Conservation (phyloP, 208 protist genomes). For the Porcisia hertigi region DNA sequence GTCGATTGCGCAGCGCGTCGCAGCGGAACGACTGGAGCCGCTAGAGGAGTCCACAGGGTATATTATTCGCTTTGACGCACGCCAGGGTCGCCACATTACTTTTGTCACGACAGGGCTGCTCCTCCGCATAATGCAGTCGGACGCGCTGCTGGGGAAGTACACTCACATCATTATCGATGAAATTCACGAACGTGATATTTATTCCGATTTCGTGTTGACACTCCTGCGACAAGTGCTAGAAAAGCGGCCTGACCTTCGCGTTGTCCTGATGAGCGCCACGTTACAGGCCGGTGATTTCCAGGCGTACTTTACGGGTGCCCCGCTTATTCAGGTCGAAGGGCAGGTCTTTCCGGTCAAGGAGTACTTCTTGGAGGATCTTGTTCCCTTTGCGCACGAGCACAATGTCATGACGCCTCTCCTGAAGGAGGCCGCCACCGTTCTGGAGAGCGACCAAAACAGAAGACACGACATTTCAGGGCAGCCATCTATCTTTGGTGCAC, state of each 20-base stretch:
- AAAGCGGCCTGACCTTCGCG: constrained; percentile 92
- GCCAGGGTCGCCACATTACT: constrained; percentile 93
- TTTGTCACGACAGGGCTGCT: constrained; percentile 99
- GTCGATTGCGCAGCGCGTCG: constrained; percentile 98
- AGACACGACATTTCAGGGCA: constrained; percentile 6
- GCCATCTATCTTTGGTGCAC: constrained; percentile 4
- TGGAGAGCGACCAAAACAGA: background rate
- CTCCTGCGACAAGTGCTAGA: constrained; percentile 92
- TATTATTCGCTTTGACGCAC: constrained; percentile 97
- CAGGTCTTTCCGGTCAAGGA: constrained; percentile 86
- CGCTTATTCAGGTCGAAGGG: constrained; percentile 86
- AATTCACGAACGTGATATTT: constrained; percentile 99
- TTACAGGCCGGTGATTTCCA: constrained; percentile 88
- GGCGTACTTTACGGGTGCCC: constrained; percentile 79
- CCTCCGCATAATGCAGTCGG: constrained; percentile 93
- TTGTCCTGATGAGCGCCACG: constrained; percentile 97
- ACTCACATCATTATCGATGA: constrained; percentile 99
- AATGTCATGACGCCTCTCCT: constrained; percentile 81
- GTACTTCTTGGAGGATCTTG: constrained; percentile 82
- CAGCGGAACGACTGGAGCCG: constrained; percentile 95
- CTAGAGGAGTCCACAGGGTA: constrained; percentile 98
- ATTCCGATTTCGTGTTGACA: constrained; percentile 99
- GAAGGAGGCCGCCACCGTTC: constrained; percentile 43
- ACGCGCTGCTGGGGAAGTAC: constrained; percentile 91
- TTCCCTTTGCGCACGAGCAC: constrained; percentile 57